These are phyloP conservation scores for Aspergillus fumigatus DNA, from an alignment of 2,329 filamentous ascomycete genomes.

Conservation along the genomic window DNA sequence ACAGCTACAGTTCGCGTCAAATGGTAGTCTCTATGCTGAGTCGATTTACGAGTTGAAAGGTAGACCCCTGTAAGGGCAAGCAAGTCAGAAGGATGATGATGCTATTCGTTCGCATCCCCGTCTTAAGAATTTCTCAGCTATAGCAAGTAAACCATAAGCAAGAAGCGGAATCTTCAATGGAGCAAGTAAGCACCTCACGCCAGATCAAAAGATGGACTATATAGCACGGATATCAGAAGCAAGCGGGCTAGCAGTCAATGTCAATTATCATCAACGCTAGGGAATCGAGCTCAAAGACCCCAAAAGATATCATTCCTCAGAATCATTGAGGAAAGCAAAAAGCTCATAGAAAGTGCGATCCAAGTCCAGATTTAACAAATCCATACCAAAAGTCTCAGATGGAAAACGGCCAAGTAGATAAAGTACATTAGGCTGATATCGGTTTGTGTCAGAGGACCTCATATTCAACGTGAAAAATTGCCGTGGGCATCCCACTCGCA, in stretches of 20 bases:
- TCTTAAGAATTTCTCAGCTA: not conserved
- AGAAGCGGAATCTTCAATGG: slow-evolving; percentile 17
- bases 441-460: slow-evolving; percentile 8
- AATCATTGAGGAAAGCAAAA: slow-evolving; percentile 5
- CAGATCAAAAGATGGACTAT: slow-evolving; percentile 25
- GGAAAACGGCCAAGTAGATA: slow-evolving; percentile 24
- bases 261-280: slow-evolving; percentile 11
- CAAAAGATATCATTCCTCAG: slow-evolving; percentile 10
- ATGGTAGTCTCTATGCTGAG: not conserved
- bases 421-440: slow-evolving; percentile 27
- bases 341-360: slow-evolving; percentile 7
- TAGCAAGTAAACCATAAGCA: slow-evolving; percentile 11
- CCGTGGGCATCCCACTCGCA: not conserved
- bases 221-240: slow-evolving; percentile 33
- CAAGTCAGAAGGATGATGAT: not conserved
- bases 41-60: not conserved
- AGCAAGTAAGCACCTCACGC: slow-evolving; percentile 26
- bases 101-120: not conserved
- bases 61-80: not conserved
- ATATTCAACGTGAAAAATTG: slow-evolving; percentile 3
- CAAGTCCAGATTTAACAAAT: not conserved
- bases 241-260: slow-evolving; percentile 3
- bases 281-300: slow-evolving; percentile 16
- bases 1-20: not conserved
- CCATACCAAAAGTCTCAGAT: slow-evolving; percentile 6